These are phyloP conservation scores for Geosmithia flava DNA, from an alignment of 2,329 filamentous ascomycete species.

Conservation along the genomic window DNA sequence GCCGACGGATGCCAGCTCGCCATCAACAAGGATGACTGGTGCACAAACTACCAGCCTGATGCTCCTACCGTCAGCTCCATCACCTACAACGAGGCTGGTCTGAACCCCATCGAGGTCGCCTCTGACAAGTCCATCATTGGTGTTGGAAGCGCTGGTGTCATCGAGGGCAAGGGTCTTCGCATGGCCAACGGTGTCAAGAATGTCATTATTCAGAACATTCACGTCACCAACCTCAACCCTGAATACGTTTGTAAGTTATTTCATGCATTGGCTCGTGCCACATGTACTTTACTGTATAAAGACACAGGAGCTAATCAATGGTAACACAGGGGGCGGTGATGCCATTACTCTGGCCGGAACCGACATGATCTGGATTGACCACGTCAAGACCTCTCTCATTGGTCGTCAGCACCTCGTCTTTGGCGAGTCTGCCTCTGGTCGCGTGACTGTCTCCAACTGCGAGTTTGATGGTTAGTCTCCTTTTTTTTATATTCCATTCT, in stretches of 20 bases:
- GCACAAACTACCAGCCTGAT: conserved; percentile 1
- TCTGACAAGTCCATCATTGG: conserved; percentile 46
- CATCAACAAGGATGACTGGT: background rate
- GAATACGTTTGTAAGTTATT: conserved; percentile 29
- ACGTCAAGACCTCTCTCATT: conserved; percentile 24
- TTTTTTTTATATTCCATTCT: no score
- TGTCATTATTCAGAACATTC: conserved; percentile 49
- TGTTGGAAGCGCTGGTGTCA: conserved; percentile 36
- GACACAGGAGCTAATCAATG: no score
- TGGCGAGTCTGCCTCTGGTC: conserved; percentile 7
- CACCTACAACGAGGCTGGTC: conserved; percentile 7
- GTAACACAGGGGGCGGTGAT: conserved; percentile 38
- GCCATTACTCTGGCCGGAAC: conserved; percentile 38
- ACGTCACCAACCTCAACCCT: conserved; percentile 42
- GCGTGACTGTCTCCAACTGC: conserved; percentile 32
- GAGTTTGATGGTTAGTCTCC: conserved; percentile 24
- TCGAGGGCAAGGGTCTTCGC: conserved; percentile 44
- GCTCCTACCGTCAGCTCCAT: background rate
- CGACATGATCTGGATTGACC: conserved; percentile 37
- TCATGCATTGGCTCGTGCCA: background rate
- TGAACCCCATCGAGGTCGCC: conserved; percentile 34
- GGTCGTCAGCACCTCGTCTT: conserved; percentile 1
- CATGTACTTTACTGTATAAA: background rate
- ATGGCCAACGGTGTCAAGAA: conserved; percentile 33
- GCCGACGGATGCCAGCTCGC: conserved; percentile 16